Conservation (phyloP, 805 yeast species). For the Saturnispora gosingensis region DNA sequence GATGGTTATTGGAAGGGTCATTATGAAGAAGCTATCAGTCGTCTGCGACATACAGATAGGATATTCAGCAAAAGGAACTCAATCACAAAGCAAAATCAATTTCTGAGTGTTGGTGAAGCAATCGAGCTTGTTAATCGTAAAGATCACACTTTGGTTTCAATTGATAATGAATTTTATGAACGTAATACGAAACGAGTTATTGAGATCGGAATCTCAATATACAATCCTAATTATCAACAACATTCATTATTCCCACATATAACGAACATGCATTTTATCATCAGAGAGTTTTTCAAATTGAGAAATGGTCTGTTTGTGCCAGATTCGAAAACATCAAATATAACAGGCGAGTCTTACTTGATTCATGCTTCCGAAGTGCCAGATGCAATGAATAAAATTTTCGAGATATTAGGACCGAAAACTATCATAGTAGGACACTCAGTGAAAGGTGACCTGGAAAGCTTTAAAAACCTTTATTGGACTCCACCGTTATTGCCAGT, state of each 20-base stretch:
- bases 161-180: constrained; percentile 24
- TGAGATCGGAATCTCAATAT: constrained; percentile 25
- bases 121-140: constrained; percentile 18
- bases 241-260: constrained; percentile 25
- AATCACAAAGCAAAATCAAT: background rate
- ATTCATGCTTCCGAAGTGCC: constrained; percentile 14
- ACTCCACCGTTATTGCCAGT: constrained; percentile 14
- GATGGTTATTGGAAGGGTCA: background rate
- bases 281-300: constrained; percentile 16
- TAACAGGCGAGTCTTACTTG: constrained; percentile 23
- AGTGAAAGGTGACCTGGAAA: constrained; percentile 20
- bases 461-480: constrained; percentile 14
- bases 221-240: constrained; percentile 24
- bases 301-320: constrained; percentile 23
- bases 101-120: constrained; percentile 19
- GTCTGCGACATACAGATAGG: background rate
- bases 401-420: constrained; percentile 13
- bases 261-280: constrained; percentile 21
- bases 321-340: constrained; percentile 19
- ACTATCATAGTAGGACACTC: constrained; percentile 25
- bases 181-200: constrained; percentile 13
- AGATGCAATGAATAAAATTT: constrained; percentile 11
- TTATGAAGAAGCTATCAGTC: background rate
- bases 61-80: background rate
- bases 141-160: constrained; percentile 17